Evolutionary conservation across 192 early-diverging fungal genomes (phyloP).

Genomic region (Linnemannia zychae): DNA sequence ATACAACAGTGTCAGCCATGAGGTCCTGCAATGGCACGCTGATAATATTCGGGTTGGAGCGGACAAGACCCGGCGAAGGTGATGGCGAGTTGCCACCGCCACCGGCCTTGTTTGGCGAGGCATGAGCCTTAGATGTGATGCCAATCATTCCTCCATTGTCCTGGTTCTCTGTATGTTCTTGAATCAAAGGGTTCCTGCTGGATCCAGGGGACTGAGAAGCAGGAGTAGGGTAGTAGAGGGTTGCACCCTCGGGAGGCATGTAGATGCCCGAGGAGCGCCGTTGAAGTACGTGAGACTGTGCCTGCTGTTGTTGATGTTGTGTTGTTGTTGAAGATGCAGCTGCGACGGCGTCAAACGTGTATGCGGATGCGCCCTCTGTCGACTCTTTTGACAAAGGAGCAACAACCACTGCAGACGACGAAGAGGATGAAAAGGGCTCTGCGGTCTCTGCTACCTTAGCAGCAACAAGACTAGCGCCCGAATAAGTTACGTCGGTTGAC

Average conservation of each 20-base stretch:
- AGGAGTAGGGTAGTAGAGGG: slow-evolving; percentile 15
- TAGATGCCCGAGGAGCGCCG: slow-evolving; percentile 21
- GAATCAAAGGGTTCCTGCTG: background rate
- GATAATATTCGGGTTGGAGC: slow-evolving; percentile 23
- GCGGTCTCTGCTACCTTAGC: background rate
- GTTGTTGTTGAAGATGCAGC: background rate
- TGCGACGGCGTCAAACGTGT: background rate
- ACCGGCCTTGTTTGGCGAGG: background rate
- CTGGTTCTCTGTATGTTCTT: background rate
- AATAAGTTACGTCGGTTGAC: slow-evolving; percentile 8
- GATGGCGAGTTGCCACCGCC: background rate
- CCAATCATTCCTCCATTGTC: background rate
- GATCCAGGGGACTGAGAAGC: background rate
- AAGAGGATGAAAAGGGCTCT: too few relatives aligned
- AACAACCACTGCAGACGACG: background rate
- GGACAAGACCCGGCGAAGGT: background rate
- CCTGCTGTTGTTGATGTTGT: background rate
- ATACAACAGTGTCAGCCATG: slow-evolving; percentile 46
- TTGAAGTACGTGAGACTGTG: background rate
- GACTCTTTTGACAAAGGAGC: background rate
- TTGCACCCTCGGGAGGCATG: slow-evolving; percentile 39
- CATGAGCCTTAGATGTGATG: slow-evolving; percentile 32
- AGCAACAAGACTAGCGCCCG: slow-evolving; percentile 9
- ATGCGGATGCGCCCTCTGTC: background rate
- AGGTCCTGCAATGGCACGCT: slow-evolving; percentile 46